Conservation (phyloP, 2,329 filamentous ascomycete genomes). For the Penicillium sp. region DNA sequence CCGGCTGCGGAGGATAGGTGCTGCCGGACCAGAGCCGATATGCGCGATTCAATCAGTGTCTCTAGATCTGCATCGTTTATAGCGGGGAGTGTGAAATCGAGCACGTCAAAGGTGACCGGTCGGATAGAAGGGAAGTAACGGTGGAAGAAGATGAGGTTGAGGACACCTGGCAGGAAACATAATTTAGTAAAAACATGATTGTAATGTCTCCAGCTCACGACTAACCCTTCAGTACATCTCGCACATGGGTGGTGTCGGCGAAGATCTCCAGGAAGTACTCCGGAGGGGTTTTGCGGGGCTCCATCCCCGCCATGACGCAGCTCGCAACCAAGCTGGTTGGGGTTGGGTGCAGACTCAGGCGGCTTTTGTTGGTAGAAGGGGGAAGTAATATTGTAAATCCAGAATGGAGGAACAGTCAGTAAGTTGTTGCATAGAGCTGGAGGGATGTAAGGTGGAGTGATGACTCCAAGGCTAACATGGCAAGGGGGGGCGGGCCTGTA, state of each 20-base stretch:
- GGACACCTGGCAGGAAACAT: conserved; percentile 62
- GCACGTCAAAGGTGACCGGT: conserved; percentile 80
- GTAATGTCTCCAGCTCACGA: background rate
- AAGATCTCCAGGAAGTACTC: conserved; percentile 95
- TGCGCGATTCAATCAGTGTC: conserved; percentile 87
- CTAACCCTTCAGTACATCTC: conserved; percentile 88
- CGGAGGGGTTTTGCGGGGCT: conserved; percentile 65
- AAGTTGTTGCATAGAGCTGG: background rate
- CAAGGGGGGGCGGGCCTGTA: conserved; percentile 25
- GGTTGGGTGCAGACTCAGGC: background rate
- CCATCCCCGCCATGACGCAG: conserved; percentile 51
- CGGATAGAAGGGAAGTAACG: conserved; percentile 87
- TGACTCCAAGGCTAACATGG: conserved; percentile 3
- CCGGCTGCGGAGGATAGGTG: conserved; percentile 63
- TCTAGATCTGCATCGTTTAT: conserved; percentile 89
- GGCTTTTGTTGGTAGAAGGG: background rate
- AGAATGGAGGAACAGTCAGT: background rate
- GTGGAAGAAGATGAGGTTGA: conserved; percentile 98
- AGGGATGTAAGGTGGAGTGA: conserved; percentile 12
- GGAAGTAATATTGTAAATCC: background rate
- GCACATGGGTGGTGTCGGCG: conserved; percentile 83
- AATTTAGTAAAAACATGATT: background rate
- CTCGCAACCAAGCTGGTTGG: conserved; percentile 8
- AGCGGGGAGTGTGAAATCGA: conserved; percentile 85
- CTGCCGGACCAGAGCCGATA: conserved; percentile 74